A percentile compares a stretch with the other conserved stretches of the same genome.
Conservation (phyloP, 140 eudicot species). For the Bidens hawaiensis region DNA sequence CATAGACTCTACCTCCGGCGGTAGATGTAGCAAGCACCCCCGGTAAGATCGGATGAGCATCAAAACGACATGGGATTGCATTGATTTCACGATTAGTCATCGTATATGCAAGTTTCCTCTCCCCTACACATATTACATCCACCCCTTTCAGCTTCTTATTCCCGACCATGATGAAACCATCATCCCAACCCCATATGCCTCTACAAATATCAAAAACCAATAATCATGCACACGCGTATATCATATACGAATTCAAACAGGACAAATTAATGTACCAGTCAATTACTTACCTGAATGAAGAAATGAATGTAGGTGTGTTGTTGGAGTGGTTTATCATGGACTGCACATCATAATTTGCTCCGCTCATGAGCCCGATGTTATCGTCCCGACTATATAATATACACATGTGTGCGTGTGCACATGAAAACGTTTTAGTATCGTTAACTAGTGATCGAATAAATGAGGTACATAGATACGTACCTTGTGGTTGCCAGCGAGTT, state of each 20-base stretch:
- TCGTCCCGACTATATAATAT: not conserved
- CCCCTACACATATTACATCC: not conserved
- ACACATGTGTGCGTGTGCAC: no score
- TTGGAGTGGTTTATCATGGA: conserved; percentile 2
- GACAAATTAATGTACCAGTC: no score
- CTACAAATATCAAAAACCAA: not conserved
- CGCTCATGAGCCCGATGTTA: conserved; percentile 4
- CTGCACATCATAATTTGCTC: conserved; percentile 5
- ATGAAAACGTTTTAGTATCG: not conserved
- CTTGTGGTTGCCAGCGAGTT: conserved; percentile 4
- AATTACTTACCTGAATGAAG: not conserved
- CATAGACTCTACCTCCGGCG: not conserved
- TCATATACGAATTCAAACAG: no score
- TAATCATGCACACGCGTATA: not conserved
- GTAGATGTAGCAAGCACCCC: conserved; percentile 13
- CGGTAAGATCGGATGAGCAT: conserved; percentile 14
- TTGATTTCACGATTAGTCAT: not conserved
- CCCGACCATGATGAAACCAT: not conserved
- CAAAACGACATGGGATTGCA: not conserved
- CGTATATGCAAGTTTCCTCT: not conserved
- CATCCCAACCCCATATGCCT: conserved; percentile 29
- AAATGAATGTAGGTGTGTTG: not conserved
- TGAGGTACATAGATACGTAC: not conserved
- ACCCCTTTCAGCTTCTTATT: not conserved
- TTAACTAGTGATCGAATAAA: not conserved